phyloP scores from a whole-genome alignment of 2,329 filamentous ascomycete species.

The Botrytis elliptica region DNA sequence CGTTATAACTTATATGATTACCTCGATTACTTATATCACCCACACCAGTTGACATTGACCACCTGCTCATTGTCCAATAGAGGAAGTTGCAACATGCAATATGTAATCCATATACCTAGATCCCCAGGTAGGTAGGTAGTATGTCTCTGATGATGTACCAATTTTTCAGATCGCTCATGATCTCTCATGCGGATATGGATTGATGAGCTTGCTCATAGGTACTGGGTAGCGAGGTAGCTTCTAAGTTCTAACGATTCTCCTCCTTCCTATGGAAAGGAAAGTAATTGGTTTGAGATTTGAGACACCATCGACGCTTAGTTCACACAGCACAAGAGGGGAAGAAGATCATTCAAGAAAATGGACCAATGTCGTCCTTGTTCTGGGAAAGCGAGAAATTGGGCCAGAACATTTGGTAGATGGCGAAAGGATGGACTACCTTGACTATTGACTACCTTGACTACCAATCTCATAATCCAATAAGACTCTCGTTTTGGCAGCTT shows the following conservation, averaged over 20 bases:
- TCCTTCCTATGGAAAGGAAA: neutral
- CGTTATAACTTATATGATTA: no score
- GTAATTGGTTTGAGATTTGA: neutral
- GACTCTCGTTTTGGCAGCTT: neutral
- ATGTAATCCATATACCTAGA: no score
- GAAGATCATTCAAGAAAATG: neutral
- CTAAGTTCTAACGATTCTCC: neutral
- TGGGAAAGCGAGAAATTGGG: neutral
- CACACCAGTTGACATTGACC: neutral
- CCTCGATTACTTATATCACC: neutral
- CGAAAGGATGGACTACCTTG: neutral
- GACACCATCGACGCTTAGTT: neutral
- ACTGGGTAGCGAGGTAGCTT: no score
- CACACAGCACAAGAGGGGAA: neutral
- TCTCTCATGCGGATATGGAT: neutral
- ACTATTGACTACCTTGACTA: neutral
- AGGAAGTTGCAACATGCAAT: neutral
- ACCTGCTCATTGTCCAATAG: conserved; percentile 3
- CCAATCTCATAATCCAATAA: neutral
- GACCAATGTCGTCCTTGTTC: neutral
- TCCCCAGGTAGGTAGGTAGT: neutral
- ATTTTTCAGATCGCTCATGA: neutral
- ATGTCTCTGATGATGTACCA: neutral
- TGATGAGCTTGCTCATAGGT: neutral
- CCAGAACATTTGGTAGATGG: neutral